These are phyloP conservation scores for Colletotrichum echinochloae DNA, from an alignment of 2,329 filamentous ascomycete genomes.

Conservation along the genomic window DNA sequence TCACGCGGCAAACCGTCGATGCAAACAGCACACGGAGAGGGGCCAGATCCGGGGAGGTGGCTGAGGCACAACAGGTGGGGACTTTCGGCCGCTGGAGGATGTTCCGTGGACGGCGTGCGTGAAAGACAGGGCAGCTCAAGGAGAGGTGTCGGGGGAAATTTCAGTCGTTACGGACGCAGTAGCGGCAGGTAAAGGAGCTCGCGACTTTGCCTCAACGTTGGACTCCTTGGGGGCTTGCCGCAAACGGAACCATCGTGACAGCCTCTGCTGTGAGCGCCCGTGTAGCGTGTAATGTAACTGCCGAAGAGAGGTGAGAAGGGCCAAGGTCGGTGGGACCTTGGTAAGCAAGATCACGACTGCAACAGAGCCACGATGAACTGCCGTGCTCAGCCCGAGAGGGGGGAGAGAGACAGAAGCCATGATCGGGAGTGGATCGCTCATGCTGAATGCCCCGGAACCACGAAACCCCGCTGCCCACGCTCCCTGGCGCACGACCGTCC, in stretches of 20 bases:
- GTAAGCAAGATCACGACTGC: neutral
- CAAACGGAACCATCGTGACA: conserved; percentile 10
- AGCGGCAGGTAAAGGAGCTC: neutral
- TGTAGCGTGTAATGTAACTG: neutral
- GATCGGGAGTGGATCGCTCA: neutral
- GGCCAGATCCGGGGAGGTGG: neutral
- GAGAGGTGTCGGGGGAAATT: neutral
- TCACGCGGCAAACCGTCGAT: conserved; percentile 10
- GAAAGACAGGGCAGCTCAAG: too few relatives aligned
- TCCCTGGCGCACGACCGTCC: neutral
- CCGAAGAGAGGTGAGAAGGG: neutral
- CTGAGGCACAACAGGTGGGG: neutral
- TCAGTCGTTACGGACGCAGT: conserved; percentile 1
- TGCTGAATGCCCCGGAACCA: conserved; percentile 3
- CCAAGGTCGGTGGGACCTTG: neutral
- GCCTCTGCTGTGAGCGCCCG: neutral
- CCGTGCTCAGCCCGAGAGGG: neutral
- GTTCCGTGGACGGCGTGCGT: neutral
- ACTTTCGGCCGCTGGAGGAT: conserved; percentile 5
- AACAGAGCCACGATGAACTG: conserved; percentile 2
- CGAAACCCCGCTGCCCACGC: neutral
- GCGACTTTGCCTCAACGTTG: neutral
- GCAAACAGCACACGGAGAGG: neutral
- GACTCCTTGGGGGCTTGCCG: neutral
- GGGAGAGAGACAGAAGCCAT: neutral